Base-by-base conservation (phyloP, 1,139 yeast genomes). In the Suhomyces bribrorum region DNA sequence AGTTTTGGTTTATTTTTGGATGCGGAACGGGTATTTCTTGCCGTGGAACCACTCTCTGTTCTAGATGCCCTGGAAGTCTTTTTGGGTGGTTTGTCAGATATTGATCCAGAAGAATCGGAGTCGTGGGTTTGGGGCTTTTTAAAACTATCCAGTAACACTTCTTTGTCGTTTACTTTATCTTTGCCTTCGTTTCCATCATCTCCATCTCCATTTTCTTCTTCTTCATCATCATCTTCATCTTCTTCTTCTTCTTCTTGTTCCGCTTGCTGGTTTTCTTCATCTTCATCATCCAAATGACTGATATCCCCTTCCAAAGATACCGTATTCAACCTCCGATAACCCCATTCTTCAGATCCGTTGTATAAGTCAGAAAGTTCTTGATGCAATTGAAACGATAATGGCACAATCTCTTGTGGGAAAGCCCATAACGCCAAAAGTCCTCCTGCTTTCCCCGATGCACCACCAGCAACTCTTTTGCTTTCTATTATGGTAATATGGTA, bases 391-490 rank as follows among this genome's bases (percentile, higher is more conserved):
- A 89, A 92, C 32, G 95, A 84, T 40, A 92, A 70, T 1, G 96
- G 95, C 5, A 90, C 97, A 38, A 92, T 81, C 59, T 88, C 96
- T 54, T 86, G 90, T 1, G 98, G 98, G 60, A 92, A 92, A 0
- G 97, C 97, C 95, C 97, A 89, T 29, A 86, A 73, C 1, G 97
- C 97, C 40, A 92, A 65, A 35, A 92, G 69, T 0, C 98, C 98
- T 28, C 98, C 98, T 3, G 98, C 98, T 54, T 92, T 92, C 40
- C 98, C 98, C 28, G 90, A 81, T 13, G 98, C 98, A 28, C 97
- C 98, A 34, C 97, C 95, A 0, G 97, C 98, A 3, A 92, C 95
- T 53, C 96, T 74, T 49, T 86, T 86, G 38, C 94, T 83, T 61
- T 92, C 98, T 15, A 92, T 62, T n/a, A 92, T 77, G 13, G 96